These are phyloP conservation scores for Diaporthe sp. DNA, from an alignment of 2,329 filamentous ascomycete species.

Conservation along the genomic window DNA sequence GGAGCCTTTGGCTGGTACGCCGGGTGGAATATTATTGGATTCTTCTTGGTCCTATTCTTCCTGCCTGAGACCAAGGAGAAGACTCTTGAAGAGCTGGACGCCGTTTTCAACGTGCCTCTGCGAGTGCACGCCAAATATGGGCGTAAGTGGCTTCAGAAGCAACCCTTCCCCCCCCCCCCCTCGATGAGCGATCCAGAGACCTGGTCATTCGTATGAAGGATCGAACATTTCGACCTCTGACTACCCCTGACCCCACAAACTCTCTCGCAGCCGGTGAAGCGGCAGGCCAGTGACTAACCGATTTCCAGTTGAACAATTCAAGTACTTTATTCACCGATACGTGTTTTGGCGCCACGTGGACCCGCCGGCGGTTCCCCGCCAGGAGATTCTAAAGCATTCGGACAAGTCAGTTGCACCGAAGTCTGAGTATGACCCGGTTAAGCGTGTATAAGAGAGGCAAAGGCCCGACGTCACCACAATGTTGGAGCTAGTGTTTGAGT, in stretches of 20 bases:
- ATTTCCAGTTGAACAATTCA: constrained; percentile 38
- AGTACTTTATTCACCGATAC: constrained; percentile 46
- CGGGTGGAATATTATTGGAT: constrained; percentile 59
- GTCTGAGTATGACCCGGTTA: constrained; percentile 41
- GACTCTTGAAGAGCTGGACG: constrained; percentile 52
- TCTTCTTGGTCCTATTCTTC: constrained; percentile 50
- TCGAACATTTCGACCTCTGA: neutral
- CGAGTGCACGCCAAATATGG: constrained; percentile 57
- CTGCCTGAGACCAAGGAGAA: constrained; percentile 53
- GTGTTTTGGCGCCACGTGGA: constrained; percentile 43
- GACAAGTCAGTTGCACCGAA: constrained; percentile 41
- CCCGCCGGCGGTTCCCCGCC: constrained; percentile 40
- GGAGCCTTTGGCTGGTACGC: constrained; percentile 63
- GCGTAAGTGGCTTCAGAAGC: constrained; percentile 4
- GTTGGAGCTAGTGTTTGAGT: neutral
- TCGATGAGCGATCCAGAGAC: neutral
- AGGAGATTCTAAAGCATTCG: constrained; percentile 40
- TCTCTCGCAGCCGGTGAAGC: neutral
- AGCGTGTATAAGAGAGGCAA: constrained; percentile 39
- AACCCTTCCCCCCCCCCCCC: neutral
- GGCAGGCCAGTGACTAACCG: neutral
- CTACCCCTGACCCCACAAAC: neutral
- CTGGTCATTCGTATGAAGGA: neutral
- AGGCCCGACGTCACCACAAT: neutral
- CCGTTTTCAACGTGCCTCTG: constrained; percentile 47